Base-by-base conservation (phyloP, 495 filamentous ascomycete genomes). In the Podospora pseudopauciseta region DNA sequence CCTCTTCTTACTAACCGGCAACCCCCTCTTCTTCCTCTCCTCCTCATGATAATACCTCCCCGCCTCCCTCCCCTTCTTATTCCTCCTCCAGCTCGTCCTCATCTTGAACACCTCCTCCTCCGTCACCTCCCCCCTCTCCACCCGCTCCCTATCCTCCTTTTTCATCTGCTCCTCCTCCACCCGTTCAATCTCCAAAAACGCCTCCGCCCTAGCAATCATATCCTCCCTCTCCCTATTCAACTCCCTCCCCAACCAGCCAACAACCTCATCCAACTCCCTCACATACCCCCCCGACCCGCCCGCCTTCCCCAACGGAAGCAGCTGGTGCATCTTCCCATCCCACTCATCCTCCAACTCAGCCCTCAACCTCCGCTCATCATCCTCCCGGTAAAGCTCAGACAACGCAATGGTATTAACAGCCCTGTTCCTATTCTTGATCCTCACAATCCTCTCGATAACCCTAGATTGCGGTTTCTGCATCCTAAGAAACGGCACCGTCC, bases 401-500 rank as follows among this genome's bases (percentile, higher is more conserved):
- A 75, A 32, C 11, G 28, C 59, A 11, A 86, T 73, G 13, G 83
- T 67, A 16, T 58, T 20, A 73, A 89, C 85, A 87, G 89, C 88
- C 1, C 72, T 26, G 23, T 70, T 11, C 19, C 85, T 68, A 64
- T 85, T 89, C 34, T 84, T 58, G 0, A 20, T 77, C 9, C 82
- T 76, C 15, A 95, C 75, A 0, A 90, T 78, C 3, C 83, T 76
- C 68, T 83, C 85, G 4, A 94, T 78, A 49, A 77, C 77, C 34
- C 73, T 70, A 5, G 90, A 83, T 71, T 92, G 89, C 7, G 90
- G 90, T 74, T 92, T 93, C 68, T 81, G 84, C 63, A 91, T 75
- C 27, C 90, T 87, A 57, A 95, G 76, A 67, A 93, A 89, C 0
- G 92, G 90, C n/a, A 91, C 69, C 30, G 84, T 85, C 53, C 79